phyloP scores from a whole-genome alignment of 495 filamentous ascomycete species.

The Penicillium maclennaniae region DNA sequence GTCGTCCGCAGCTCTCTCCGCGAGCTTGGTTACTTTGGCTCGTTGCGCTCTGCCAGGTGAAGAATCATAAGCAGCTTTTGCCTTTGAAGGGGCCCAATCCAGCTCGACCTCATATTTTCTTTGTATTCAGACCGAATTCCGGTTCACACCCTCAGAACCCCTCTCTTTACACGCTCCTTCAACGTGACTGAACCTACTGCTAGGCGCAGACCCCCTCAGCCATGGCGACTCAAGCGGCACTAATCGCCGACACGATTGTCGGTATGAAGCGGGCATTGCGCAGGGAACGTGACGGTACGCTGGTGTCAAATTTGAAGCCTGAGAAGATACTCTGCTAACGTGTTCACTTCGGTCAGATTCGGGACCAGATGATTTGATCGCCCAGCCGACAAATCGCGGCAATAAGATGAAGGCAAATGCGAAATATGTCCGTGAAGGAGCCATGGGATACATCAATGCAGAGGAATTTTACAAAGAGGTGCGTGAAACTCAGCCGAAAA shows the following conservation, averaged over 20 bases:
- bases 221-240: slow-evolving; percentile 69
- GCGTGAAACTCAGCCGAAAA: slow-evolving; percentile 13
- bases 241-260: slow-evolving; percentile 69
- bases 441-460: slow-evolving; percentile 63
- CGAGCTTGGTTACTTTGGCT: slow-evolving; percentile 25
- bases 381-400: slow-evolving; percentile 78
- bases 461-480: slow-evolving; percentile 86
- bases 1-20: slow-evolving; percentile 31
- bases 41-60: slow-evolving; percentile 4
- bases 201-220: slow-evolving; percentile 23
- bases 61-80: slow-evolving; percentile 5
- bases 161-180: slow-evolving; percentile 11
- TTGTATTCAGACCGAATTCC: neutral
- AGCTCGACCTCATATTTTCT: neutral
- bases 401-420: slow-evolving; percentile 87
- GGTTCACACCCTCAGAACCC: slow-evolving; percentile 2
- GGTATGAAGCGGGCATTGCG: slow-evolving; percentile 71
- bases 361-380: slow-evolving; percentile 81
- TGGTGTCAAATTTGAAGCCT: neutral
- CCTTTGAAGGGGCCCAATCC: neutral
- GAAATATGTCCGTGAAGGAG: slow-evolving; percentile 72
- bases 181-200: slow-evolving; percentile 17
- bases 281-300: slow-evolving; percentile 56
- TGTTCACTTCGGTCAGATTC: slow-evolving; percentile 53
- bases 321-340: slow-evolving; percentile 8